These are phyloP conservation scores for Zymoseptoria brevis DNA, from an alignment of 2,329 filamentous ascomycete species.

Conservation along the genomic window DNA sequence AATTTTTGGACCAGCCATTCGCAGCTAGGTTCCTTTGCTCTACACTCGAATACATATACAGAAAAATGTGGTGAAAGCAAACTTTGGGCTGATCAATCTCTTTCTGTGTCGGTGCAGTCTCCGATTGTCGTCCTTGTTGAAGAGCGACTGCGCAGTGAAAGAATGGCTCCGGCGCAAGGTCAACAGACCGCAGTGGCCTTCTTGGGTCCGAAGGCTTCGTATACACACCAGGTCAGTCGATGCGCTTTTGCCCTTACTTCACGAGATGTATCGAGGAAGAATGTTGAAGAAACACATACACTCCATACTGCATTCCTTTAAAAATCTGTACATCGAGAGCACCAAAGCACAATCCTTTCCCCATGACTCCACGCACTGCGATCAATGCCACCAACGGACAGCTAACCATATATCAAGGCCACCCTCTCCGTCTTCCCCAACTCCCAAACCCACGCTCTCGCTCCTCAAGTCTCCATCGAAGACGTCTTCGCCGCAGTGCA, in stretches of 20 bases:
- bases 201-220: slow-evolving; percentile 57
- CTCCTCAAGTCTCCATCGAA: slow-evolving; percentile 40
- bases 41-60: no score
- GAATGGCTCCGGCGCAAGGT: background rate
- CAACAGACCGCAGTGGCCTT: slow-evolving; percentile 41
- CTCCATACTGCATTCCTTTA: background rate
- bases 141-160: background rate
- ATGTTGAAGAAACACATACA: background rate
- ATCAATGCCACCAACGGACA: background rate
- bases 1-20: no score
- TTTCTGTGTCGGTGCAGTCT: no score
- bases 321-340: background rate
- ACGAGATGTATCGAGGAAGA: background rate
- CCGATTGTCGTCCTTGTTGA: no score
- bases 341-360: background rate
- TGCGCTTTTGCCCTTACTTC: background rate
- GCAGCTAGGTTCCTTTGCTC: no score
- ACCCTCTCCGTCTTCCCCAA: slow-evolving; percentile 15
- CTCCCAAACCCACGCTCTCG: slow-evolving; percentile 21
- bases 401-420: slow-evolving; percentile 11
- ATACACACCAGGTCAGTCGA: slow-evolving; percentile 58
- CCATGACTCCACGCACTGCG: background rate
- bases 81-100: no score
- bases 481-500: slow-evolving; percentile 79
- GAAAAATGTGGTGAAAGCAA: no score